Base-by-base conservation (phyloP, 2,329 filamentous ascomycete genomes). In the Hymenoscyphus repandus region DNA sequence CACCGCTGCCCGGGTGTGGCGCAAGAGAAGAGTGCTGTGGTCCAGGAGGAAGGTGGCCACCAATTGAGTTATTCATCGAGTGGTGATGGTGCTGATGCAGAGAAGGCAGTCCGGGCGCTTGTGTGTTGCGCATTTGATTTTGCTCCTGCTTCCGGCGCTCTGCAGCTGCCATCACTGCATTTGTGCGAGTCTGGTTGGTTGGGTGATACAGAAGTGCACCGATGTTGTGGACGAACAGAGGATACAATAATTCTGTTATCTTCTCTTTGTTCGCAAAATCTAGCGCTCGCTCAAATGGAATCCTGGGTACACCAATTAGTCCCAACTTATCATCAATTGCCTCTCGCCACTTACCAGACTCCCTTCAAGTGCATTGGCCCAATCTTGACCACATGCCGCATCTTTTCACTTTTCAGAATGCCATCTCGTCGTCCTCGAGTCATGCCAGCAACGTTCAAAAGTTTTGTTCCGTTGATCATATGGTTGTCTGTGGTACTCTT, bases 241-340 rank as follows among this genome's bases (percentile, higher is more conserved):
- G 93, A 69, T 97, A 99, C 49, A 97, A 74, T 43, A 91, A 75
- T 71, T 97, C 92, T 0, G 93, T 97, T 58, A 97, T 99, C 74
- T 97, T 97, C 71, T 99, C 93, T 78, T 96, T 97, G 75, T 99
- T 99, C 58, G 93, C 93, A 68, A 99, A 97, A 64, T 97, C 93
- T 48, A 99, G 74, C n/a, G 93, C 93, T 59, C 93, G 86, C 62
- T 97, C 93, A 63, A 95, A 97, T 1, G 93, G 93, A 64, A 99
- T 99, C 91, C 91, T 96, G 61, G n/a, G 15, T 44, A 15, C 33
- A 39, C 46, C 46, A 49, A 45, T 61, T 45, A 66, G 48, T 40
- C 37, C 11, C 33, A 50, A 38, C 18, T 12, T 33, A 30, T 13
- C 12, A 12, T 13, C 15, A n/a, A 41, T n/a, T 31, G 18, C 34